phyloP scores from a whole-genome alignment of 257 asterid genomes.

The Hygrophila difformis region DNA sequence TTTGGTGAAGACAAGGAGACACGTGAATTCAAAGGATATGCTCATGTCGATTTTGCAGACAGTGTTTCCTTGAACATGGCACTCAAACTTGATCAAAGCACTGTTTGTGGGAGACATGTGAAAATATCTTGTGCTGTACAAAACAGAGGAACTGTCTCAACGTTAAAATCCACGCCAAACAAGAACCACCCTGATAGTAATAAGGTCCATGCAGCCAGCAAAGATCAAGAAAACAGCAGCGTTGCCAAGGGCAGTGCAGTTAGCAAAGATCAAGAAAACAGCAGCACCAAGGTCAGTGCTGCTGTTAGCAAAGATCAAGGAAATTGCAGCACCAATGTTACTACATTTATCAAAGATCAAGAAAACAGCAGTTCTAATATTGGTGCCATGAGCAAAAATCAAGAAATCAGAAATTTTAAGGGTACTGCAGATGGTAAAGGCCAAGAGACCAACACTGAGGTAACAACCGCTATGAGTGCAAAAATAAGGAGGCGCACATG shows the following conservation, averaged over 20 bases:
- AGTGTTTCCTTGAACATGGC: constrained; percentile 47
- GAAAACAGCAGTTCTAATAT: background rate
- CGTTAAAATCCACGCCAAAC: constrained; percentile 18
- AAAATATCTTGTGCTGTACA: constrained; percentile 73
- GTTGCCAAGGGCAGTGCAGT: constrained; percentile 4
- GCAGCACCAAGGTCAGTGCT: too few species aligned
- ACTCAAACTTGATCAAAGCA: constrained; percentile 64
- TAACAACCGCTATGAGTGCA: constrained; percentile 29
- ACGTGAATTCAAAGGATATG: constrained; percentile 78
- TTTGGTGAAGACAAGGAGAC: constrained; percentile 85
- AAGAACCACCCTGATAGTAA: constrained; percentile 13
- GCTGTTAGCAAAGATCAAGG: too few species aligned
- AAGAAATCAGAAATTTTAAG: background rate
- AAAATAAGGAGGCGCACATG: constrained; percentile 81
- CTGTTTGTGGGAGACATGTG: constrained; percentile 72
- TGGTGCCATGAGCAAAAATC: background rate
- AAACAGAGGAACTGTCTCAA: constrained; percentile 31
- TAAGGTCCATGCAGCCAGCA: constrained; percentile 1
- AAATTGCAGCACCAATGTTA: too few species aligned
- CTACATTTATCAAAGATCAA: too few species aligned
- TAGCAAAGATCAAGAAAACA: constrained; percentile 8
- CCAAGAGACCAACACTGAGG: background rate
- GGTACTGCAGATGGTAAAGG: constrained; percentile 6
- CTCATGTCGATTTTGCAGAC: constrained; percentile 77
- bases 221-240: constrained; percentile 4